Percentiles rank a stretch among this genome's conserved stretches.
These are phyloP conservation scores for Wickerhamomyces sp. DNA, from an alignment of 1,139 yeast genomes.

Conservation along the genomic window DNA sequence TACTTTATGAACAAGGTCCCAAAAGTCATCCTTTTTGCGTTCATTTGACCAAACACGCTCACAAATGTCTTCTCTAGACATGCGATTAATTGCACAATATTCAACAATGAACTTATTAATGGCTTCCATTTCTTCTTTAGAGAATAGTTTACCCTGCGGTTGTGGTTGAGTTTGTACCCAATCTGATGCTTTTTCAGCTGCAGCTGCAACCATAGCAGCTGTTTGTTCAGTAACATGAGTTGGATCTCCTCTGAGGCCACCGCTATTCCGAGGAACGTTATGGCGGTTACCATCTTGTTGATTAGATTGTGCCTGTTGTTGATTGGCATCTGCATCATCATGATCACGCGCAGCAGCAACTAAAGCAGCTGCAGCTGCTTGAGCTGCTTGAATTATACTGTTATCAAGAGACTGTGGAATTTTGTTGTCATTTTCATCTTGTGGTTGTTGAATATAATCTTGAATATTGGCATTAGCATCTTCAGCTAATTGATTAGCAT, in stretches of 20 bases:
- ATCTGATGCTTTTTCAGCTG: constrained; percentile 29
- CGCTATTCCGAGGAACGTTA: not conserved
- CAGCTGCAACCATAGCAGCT: constrained; percentile 30
- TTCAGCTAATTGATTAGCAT: constrained; percentile 57
- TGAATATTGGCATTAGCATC: constrained; percentile 47
- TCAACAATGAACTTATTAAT: constrained; percentile 69
- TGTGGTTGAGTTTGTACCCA: constrained; percentile 21
- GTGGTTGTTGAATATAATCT: constrained; percentile 31
- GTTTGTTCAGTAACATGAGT: constrained; percentile 15
- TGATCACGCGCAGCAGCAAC: constrained; percentile 6
- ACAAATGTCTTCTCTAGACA: constrained; percentile 67
- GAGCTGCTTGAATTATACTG: constrained; percentile 20
- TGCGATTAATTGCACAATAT: constrained; percentile 56
- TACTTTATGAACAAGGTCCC: constrained; percentile 77
- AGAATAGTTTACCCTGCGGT: constrained; percentile 43
- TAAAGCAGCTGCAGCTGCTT: constrained; percentile 16
- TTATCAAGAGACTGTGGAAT: constrained; percentile 9
- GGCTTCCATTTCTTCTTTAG: constrained; percentile 61
- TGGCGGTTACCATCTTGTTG: not conserved
- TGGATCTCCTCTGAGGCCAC: constrained; percentile 3
- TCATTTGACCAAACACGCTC: constrained; percentile 85
- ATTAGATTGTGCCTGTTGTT: not conserved
- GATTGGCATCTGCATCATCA: not conserved
- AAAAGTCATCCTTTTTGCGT: constrained; percentile 79
- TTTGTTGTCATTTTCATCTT: constrained; percentile 12